phyloP scores from a whole-genome alignment of 2,329 filamentous ascomycete genomes.

The Trichoderma sp. region DNA sequence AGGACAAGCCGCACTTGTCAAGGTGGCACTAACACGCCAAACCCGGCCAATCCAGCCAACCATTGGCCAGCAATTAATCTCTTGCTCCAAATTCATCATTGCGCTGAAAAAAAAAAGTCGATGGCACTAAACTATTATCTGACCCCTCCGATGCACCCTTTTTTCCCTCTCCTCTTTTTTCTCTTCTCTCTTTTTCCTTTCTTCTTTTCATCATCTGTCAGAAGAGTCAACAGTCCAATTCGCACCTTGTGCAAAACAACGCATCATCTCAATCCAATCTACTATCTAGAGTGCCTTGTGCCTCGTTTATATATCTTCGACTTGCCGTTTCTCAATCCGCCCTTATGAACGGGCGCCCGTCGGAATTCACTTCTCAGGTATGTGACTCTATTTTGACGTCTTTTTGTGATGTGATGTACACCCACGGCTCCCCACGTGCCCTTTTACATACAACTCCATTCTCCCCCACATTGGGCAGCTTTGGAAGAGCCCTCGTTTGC shows the following conservation, averaged over 20 bases:
- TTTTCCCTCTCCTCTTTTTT: slow-evolving; percentile 20
- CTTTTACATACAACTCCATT: neutral
- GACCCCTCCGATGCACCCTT: slow-evolving; percentile 12
- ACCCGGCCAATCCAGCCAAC: neutral
- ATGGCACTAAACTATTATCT: slow-evolving; percentile 7
- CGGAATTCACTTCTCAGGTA: slow-evolving; percentile 86
- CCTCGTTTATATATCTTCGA: slow-evolving; percentile 17
- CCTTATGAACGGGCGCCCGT: slow-evolving; percentile 83
- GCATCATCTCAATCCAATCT: neutral
- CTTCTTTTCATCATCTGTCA: slow-evolving; percentile 8
- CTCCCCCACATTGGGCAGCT: neutral
- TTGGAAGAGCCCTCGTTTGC: neutral
- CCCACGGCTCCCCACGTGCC: neutral
- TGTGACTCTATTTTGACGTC: slow-evolving; percentile 20
- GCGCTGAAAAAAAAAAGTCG: neutral
- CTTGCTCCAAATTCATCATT: neutral
- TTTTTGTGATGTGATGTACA: neutral
- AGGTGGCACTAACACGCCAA: neutral
- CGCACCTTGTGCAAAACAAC: neutral
- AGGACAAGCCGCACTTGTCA: neutral
- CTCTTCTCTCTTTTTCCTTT: neutral
- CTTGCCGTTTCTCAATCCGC: slow-evolving; percentile 48
- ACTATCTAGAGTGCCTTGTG: slow-evolving; percentile 20
- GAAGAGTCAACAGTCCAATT: slow-evolving; percentile 14
- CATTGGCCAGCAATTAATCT: slow-evolving; percentile 5